Conservation (phyloP, 208 protist genomes). For the Balamuthia mandrillaris region DNA sequence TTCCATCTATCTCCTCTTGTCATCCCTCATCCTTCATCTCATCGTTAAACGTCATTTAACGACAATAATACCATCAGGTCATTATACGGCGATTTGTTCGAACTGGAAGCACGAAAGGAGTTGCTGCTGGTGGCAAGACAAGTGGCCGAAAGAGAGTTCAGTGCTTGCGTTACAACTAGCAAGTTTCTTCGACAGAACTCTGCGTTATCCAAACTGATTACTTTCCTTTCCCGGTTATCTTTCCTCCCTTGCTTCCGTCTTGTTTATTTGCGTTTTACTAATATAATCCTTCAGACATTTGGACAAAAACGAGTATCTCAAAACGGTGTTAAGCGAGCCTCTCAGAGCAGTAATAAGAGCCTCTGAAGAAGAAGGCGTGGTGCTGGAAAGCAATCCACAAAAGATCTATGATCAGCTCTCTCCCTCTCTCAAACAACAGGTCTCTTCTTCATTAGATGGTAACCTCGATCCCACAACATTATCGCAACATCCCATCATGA, state of each 20-base stretch:
- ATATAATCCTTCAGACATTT: background rate
- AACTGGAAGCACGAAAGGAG: background rate
- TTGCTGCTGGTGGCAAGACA: background rate
- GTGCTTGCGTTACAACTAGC: background rate
- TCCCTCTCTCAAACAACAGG: background rate
- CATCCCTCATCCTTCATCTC: no score
- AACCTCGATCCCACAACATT: background rate
- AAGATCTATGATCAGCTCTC: background rate
- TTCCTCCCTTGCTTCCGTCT: background rate
- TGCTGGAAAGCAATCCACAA: background rate
- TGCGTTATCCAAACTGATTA: background rate
- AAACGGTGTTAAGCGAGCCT: background rate
- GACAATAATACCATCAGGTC: no score
- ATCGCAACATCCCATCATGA: background rate
- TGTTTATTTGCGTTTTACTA: background rate
- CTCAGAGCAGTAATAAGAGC: background rate
- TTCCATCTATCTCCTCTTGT: no score
- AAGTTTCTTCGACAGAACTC: background rate
- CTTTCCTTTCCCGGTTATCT: background rate
- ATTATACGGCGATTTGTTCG: background rate
- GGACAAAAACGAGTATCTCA: constrained; percentile 1
- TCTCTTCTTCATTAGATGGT: background rate
- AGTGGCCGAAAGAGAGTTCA: background rate
- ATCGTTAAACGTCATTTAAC: no score
- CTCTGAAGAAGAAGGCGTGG: background rate